Evolutionary conservation across 148 eudicot species (phyloP), one percentile per base, ranked within the genome.

Genomic region (Pouteria glomerata): DNA sequence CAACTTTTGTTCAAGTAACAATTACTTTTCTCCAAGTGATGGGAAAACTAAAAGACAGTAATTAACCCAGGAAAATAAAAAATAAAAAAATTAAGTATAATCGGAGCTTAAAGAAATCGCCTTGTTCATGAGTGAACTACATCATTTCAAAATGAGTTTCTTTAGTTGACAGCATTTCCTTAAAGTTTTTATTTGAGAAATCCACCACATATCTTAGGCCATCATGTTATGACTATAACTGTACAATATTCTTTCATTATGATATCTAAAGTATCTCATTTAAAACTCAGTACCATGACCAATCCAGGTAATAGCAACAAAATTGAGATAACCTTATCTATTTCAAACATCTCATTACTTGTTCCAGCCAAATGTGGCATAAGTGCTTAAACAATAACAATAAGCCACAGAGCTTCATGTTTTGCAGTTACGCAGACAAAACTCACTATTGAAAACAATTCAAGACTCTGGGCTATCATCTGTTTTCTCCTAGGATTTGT

Each of bases 131-230:
- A 68, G 26, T 13, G 45, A 35, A 52, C 23, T 35, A 67, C 41
- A 30, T 66, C 12, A 45, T 29, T 33, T 35, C 37, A 21, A 42
- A 33, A 34, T 26, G 2, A 37, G 19, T 52, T 69, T 35, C 47
- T 21, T 55, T 26, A 15, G 29, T 35, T 16, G 8, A 19, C 6
- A 69, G 30, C 52, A 42, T 64, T 33, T 23, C 6, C 41, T 24
- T 63, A 86, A 68, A 72, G 23, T 18, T 62, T 21, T 21, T n/a
- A 37, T 1, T 18, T 47, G 23, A 1, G 66, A 62, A 57, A 57
- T 13, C 30, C 60, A 57, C 14, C 60, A 27, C 4, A 57, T 13
- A 57, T 8, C 56, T 58, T n/a, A 33, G 63, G n/a, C 63, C 4
- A 19, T 42, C 33, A 37, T 31, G 39, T 60, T 19, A 31, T 16